phyloP scores from a whole-genome alignment of 371 early-diverging fungal genomes.

The Racocetra persica region DNA sequence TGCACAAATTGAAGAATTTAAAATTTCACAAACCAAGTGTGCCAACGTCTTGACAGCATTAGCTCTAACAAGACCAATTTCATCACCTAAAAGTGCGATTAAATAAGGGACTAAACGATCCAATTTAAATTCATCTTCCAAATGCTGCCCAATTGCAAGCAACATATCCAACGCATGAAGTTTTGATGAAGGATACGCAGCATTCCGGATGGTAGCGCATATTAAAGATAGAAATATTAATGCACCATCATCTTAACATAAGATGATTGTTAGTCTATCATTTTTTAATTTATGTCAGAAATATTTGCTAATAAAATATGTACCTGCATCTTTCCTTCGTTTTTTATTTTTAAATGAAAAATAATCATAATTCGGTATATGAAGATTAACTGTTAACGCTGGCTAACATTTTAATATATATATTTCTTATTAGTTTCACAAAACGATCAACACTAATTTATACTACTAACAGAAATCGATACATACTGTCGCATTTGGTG shows the following conservation, averaged over 20 bases:
- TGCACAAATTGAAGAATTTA: background rate
- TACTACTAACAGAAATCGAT: background rate
- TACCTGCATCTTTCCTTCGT: background rate
- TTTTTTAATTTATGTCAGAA: background rate
- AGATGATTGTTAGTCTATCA: background rate
- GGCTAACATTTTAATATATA: background rate
- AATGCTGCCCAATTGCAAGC: conserved; percentile 68
- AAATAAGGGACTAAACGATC: conserved; percentile 89
- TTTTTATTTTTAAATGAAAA: background rate
- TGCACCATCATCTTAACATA: conserved; percentile 60
- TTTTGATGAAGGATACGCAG: conserved; percentile 74
- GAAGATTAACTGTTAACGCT: conserved; percentile 12
- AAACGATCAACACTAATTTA: background rate
- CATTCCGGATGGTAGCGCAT: conserved; percentile 76
- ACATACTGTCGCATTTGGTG: background rate
- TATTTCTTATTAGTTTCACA: background rate
- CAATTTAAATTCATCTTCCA: conserved; percentile 77
- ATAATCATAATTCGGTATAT: conserved; percentile 34
- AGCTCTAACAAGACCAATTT: conserved; percentile 74
- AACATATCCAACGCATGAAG: conserved; percentile 81
- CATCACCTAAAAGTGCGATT: conserved; percentile 74
- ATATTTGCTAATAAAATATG: background rate
- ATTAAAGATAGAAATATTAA: conserved; percentile 69
- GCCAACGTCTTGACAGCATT: conserved; percentile 78
- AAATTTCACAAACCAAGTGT: conserved; percentile 63